Evolutionary conservation across 768 basidiomycete species (phyloP).

Genomic region (Tylopilus subfusipes): DNA sequence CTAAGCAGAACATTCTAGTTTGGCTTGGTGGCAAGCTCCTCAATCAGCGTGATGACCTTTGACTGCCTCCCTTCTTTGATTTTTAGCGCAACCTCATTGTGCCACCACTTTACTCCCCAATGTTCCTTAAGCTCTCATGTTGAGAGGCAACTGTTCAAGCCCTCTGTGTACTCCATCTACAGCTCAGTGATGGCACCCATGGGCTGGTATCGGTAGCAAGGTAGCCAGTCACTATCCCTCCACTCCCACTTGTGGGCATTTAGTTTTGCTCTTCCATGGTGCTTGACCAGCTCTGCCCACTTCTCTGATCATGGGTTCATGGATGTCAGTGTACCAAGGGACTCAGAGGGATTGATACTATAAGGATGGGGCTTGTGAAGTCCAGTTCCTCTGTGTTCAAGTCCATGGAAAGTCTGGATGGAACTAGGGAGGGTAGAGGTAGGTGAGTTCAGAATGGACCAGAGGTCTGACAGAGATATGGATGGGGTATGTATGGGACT

Average conservation of each 20-base stretch:
- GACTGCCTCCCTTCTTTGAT: background rate
- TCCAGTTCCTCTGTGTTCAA: too few relatives aligned
- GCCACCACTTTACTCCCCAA: background rate
- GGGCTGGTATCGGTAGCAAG: slow-evolving; percentile 20
- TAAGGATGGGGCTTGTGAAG: too few relatives aligned
- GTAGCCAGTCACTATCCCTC: slow-evolving; percentile 26
- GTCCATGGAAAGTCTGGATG: too few relatives aligned
- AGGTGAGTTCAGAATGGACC: too few relatives aligned
- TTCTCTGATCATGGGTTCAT: background rate
- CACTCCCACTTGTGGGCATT: too few relatives aligned
- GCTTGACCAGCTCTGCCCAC: background rate
- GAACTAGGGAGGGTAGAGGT: too few relatives aligned
- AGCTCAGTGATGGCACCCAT: slow-evolving; percentile 18
- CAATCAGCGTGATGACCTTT: background rate
- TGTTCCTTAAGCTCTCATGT: background rate
- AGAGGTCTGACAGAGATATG: too few relatives aligned
- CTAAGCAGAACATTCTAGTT: background rate
- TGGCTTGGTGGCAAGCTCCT: background rate
- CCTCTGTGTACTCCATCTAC: slow-evolving; percentile 28
- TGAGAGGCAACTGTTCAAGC: slow-evolving; percentile 26
- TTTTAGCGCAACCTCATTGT: background rate
- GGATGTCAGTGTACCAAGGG: too few relatives aligned
- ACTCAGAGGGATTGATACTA: too few relatives aligned
- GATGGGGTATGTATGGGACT: too few relatives aligned
- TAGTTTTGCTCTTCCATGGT: background rate